phyloP scores from a whole-genome alignment of 177 flowering plant species.

The Vitis hybrid region DNA sequence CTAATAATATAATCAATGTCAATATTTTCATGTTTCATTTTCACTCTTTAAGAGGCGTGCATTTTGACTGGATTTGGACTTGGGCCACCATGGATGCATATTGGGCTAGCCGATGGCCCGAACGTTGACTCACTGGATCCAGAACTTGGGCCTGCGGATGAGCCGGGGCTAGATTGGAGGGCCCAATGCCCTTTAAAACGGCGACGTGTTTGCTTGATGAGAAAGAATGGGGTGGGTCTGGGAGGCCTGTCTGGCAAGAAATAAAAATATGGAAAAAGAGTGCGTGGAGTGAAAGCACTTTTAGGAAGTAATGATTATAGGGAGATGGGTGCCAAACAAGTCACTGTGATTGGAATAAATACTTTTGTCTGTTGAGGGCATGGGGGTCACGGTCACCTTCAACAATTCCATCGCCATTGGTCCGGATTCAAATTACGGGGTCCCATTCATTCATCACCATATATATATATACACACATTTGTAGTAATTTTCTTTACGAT shows the following conservation, averaged over 20 bases:
- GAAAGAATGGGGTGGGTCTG: no score
- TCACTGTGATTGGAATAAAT: not conserved
- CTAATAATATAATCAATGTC: no score
- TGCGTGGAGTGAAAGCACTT: constrained; percentile 8
- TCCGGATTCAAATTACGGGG: not conserved
- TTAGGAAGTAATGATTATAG: constrained; percentile 7
- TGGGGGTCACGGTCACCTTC: not conserved
- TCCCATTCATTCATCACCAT: not conserved
- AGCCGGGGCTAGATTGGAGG: no score
- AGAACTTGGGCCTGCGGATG: no score
- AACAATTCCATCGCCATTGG: not conserved
- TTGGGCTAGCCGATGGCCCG: not conserved
- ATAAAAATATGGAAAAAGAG: no score
- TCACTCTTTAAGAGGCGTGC: no score
- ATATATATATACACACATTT: not conserved
- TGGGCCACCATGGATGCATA: not conserved
- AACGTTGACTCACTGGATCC: not conserved
- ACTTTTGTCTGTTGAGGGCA: not conserved
- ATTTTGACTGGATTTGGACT: not conserved
- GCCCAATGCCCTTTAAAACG: no score
- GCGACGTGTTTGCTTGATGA: no score
- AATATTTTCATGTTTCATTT: no score
- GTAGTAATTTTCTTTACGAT: not conserved
- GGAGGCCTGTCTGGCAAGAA: no score
- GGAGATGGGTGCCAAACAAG: not conserved